Base-by-base conservation (phyloP, 1,284 basidiomycete genomes). In the Apiotrichum porosum region DNA sequence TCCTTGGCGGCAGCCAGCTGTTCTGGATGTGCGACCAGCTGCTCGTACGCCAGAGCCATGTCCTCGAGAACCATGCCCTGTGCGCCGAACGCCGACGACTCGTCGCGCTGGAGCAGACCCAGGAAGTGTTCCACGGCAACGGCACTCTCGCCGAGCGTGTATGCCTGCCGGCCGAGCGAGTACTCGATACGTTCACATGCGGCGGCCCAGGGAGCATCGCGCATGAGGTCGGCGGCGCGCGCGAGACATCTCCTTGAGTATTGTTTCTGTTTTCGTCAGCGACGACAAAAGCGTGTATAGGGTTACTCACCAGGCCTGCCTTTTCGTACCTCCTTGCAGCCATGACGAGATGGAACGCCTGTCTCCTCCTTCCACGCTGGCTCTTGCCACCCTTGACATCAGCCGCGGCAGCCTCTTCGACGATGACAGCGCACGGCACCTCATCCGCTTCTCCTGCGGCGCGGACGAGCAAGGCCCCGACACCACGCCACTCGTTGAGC, bases 261-360 rank as follows among this genome's bases (percentile, higher is more conserved):
- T 1, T 65, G 54, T 71, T 75, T 77, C 74, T 75, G 56, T 3
- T 24, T 42, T 56, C 44, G 57, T 50, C 40, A 17, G 4, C 17
- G 12, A 21, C 3, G 24, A 9, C 5, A 57, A 31, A 22, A 19
- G 8, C 12, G 4, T n/a, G n/a, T n/a, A n/a, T n/a, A n/a, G n/a
- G n/a, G n/a, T 2, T 15, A 53, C 75, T 65, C 38, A 78, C 77
- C 21, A 74, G 53, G 0, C 78, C 79, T 13, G 75, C 76, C n/a
- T 75, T 75, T 55, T 78, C 76, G 52, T 78, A 80, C 32, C 75
- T 61, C 37, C 74, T 65, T 1, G 76, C 78, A 0, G 78, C 78
- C 58, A 77, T 68, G 30, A 76, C 67, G 44, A 79, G 63, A 42
- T 77, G 72, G 33, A 76, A 65, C 0, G 76, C 77, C 33, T 71